Percentiles rank a stretch among this genome's conserved stretches.
phyloP scores from a whole-genome alignment of 208 protist species.

The Naegleria fowleri region DNA sequence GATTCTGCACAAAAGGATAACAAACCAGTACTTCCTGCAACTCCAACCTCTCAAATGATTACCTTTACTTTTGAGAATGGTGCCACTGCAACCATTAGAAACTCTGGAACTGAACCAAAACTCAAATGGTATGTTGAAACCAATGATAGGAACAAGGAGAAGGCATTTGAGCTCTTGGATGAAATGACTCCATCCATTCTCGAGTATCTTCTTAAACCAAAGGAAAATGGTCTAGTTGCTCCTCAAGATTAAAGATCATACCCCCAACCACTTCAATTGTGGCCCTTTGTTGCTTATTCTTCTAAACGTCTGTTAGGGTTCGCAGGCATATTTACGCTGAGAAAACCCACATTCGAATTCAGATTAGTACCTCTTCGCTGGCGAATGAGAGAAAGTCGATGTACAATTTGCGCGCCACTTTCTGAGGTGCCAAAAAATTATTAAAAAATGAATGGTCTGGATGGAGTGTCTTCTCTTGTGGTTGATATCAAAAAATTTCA shows the following conservation, averaged over 20 bases:
- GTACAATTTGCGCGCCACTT: no score
- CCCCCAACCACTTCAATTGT: no score
- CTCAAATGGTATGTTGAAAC: conserved; percentile 79
- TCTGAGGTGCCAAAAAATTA: no score
- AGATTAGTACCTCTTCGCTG: no score
- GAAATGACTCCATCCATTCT: background rate
- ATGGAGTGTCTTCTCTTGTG: background rate
- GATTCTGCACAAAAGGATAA: conserved; percentile 62
- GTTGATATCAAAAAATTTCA: background rate
- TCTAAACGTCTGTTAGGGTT: no score
- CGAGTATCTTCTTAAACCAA: conserved; percentile 1
- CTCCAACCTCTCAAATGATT: conserved; percentile 78
- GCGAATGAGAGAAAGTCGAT: no score
- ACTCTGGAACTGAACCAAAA: conserved; percentile 96
- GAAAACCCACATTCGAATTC: no score
- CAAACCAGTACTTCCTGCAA: conserved; percentile 60
- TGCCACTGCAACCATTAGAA: conserved; percentile 77
- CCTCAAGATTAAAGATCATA: conserved; percentile 16
- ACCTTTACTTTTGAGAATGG: conserved; percentile 88
- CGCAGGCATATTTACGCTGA: no score
- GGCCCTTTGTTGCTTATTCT: no score
- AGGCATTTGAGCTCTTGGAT: background rate
- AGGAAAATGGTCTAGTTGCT: background rate
- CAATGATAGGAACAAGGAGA: background rate
- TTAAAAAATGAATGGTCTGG: background rate